phyloP scores from a whole-genome alignment of 805 yeast species.

The Clavispora vitiphila region DNA sequence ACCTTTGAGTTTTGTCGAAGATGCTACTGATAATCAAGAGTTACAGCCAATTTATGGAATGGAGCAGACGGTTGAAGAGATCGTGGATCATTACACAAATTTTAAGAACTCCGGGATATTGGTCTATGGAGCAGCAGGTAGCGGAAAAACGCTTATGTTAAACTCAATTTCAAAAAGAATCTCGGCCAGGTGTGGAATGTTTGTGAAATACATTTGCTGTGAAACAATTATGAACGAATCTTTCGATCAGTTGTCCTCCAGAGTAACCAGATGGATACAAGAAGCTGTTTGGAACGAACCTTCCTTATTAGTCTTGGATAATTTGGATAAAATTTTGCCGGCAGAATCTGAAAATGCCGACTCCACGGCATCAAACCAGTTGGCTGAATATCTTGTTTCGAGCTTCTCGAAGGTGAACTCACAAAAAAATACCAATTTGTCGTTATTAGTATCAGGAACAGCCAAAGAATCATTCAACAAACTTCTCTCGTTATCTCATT shows the following conservation, averaged over 20 bases:
- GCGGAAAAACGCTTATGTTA: slow-evolving; percentile 68
- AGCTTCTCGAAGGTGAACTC: slow-evolving; percentile 40
- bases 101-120: slow-evolving; percentile 51
- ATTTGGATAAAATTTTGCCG: slow-evolving; percentile 66
- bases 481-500: slow-evolving; percentile 58
- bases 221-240: slow-evolving; percentile 54
- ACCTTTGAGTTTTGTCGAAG: slow-evolving; percentile 36
- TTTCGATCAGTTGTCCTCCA: slow-evolving; percentile 40
- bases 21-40: slow-evolving; percentile 4
- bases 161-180: slow-evolving; percentile 38
- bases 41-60: slow-evolving; percentile 50
- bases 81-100: slow-evolving; percentile 37
- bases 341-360: slow-evolving; percentile 61
- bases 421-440: slow-evolving; percentile 42
- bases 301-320: slow-evolving; percentile 68
- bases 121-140: slow-evolving; percentile 70
- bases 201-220: slow-evolving; percentile 47
- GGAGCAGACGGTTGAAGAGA: slow-evolving; percentile 37
- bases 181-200: slow-evolving; percentile 35
- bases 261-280: slow-evolving; percentile 40
- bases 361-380: slow-evolving; percentile 55
- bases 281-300: slow-evolving; percentile 75
- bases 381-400: slow-evolving; percentile 54
- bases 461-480: slow-evolving; percentile 64
- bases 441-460: slow-evolving; percentile 57